Conservation (phyloP, 73 alveolate species). For the Paramecium sexaurelia region DNA sequence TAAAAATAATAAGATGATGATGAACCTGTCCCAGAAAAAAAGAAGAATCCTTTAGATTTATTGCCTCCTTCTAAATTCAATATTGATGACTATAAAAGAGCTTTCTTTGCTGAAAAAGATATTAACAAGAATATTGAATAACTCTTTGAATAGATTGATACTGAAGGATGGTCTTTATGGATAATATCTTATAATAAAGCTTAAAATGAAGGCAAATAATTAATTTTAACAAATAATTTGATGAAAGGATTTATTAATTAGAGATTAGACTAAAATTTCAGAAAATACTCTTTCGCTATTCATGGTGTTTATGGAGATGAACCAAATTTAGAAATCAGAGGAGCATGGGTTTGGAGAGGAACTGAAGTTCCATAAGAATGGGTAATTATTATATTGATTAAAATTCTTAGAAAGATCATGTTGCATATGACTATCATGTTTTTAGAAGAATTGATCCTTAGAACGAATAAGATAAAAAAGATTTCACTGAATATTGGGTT, state of each 20-base stretch:
- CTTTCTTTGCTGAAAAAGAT: conserved; percentile 75
- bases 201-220: conserved; percentile 79
- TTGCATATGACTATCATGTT: conserved; percentile 1
- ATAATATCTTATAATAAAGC: conserved; percentile 78
- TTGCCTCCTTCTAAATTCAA: conserved; percentile 84
- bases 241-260: conserved; percentile 78
- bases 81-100: conserved; percentile 81
- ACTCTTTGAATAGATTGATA: conserved; percentile 74
- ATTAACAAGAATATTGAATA: conserved; percentile 72
- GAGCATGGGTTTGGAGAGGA: conserved; percentile 97
- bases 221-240: conserved; percentile 76
- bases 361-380: conserved; percentile 73
- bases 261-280: conserved; percentile 78
- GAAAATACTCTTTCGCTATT: conserved; percentile 84
- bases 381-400: not conserved
- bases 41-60: conserved; percentile 77
- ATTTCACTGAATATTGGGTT: conserved; percentile 9
- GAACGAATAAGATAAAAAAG: not conserved
- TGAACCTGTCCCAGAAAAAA: conserved; percentile 64
- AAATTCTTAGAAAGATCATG: conserved; percentile 12
- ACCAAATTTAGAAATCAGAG: conserved; percentile 91
- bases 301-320: conserved; percentile 94
- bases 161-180: conserved; percentile 88
- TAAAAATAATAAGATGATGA: conserved; percentile 62
- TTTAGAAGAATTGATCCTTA: conserved; percentile 12